Evolutionary conservation across 208 protist species (phyloP).

Genomic region (Trypanosoma scelopori): DNA sequence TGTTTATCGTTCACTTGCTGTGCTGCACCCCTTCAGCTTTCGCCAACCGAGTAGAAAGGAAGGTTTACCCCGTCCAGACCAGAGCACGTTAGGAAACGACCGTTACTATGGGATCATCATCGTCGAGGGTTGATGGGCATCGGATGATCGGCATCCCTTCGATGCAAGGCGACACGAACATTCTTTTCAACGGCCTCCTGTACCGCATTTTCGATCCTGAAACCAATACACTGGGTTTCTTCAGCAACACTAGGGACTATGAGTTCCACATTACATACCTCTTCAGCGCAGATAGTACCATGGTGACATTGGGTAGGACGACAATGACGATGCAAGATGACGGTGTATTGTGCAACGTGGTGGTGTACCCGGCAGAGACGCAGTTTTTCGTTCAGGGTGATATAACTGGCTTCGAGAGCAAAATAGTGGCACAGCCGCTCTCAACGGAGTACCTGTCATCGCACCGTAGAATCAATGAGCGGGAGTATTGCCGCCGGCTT

Average conservation of each 20-base stretch:
- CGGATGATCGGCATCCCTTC: slow-evolving; percentile 20
- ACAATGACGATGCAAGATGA: slow-evolving; percentile 55
- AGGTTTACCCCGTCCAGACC: too few relatives aligned
- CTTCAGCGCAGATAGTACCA: slow-evolving; percentile 52
- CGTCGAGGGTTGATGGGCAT: not conserved
- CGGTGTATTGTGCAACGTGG: slow-evolving; percentile 57
- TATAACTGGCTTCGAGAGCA: slow-evolving; percentile 67
- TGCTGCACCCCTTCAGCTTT: too few relatives aligned
- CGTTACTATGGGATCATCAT: slow-evolving; percentile 31
- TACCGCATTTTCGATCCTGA: slow-evolving; percentile 58
- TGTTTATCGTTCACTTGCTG: too few relatives aligned
- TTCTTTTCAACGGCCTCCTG: slow-evolving; percentile 76
- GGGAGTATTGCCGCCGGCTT: slow-evolving; percentile 62
- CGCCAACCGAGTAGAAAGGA: too few relatives aligned
- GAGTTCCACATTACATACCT: slow-evolving; percentile 85
- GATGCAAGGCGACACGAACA: slow-evolving; percentile 26
- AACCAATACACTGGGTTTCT: slow-evolving; percentile 52
- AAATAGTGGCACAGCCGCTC: slow-evolving; percentile 72
- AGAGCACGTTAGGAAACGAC: not conserved
- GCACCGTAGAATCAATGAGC: slow-evolving; percentile 60
- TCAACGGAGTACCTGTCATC: slow-evolving; percentile 72
- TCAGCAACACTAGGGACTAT: slow-evolving; percentile 81
- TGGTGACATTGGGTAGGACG: slow-evolving; percentile 48
- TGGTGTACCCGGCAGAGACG: slow-evolving; percentile 68
- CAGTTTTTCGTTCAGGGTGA: slow-evolving; percentile 61